Evolutionary conservation across 805 yeast species (phyloP), one percentile per base, ranked within the genome.

Genomic region (Starmerella riodocensis): DNA sequence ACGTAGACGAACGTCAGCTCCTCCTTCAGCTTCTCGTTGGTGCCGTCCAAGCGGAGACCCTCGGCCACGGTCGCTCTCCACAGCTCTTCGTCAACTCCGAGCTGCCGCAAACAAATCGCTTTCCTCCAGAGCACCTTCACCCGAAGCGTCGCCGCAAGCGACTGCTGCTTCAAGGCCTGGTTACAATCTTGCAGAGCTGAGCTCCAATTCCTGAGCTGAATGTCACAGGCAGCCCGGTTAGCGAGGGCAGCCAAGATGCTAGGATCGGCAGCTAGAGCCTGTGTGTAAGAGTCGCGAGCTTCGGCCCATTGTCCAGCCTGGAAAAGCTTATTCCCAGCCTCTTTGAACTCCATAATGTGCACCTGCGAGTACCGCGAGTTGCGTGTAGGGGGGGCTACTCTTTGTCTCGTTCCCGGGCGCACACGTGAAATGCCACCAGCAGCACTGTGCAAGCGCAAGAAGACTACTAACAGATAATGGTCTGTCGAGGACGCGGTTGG

Each of bases 171-270:
- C 16, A 51, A 34, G 4, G 46, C 54, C 1, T 24, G 30, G 12
- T 44, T 37, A 25, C 53, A 48, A 37, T 50, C 56, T 9, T 6
- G 13, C 7, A 34, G 28, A 3, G 49, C 56, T 6, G 22, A 18
- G 8, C 11, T 27, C 46, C 45, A 52, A 4, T 33, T 11, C 6
- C 24, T 32, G 6, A 52, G 34, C 20, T 48, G 45, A 33, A 52
- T 39, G 26, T 27, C 30, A 36, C 53, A 48, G 14, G 54, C 54
- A 1, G 54, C 53, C 4, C 53, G 42, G 40, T 52, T 52, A 16
- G 54, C 45, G 4, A 29, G 32, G 16, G 54, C 53, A 7, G 50
- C 48, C 4, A 33, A 33, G 17, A 46, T 19, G 3, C 20, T 29
- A 4, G 51, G 50, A 18, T 42, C 49, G 8, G 13, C 34, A 6